Conservation (phyloP, 169 alveolate species). For the Plasmodium yoelii region DNA sequence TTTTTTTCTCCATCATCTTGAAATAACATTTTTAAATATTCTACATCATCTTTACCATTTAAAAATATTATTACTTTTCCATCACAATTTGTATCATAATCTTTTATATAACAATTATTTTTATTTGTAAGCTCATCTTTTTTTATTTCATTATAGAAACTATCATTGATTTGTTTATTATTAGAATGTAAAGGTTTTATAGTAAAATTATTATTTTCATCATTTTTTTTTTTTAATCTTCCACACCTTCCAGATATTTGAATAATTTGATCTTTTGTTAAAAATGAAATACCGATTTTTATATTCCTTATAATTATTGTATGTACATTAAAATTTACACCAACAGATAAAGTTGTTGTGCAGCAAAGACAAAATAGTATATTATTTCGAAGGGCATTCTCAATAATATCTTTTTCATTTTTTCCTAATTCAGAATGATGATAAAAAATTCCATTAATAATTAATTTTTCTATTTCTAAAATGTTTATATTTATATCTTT, state of each 20-base stretch:
- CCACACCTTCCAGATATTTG: constrained; percentile 75
- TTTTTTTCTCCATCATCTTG: background rate
- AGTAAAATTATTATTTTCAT: background rate
- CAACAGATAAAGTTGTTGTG: constrained; percentile 71
- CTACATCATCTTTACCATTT: background rate
- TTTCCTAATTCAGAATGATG: constrained; percentile 56
- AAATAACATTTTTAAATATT: constrained; percentile 21
- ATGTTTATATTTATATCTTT: constrained; percentile 10
- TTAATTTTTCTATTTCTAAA: constrained; percentile 36
- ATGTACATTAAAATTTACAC: constrained; percentile 58
- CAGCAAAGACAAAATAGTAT: constrained; percentile 69
- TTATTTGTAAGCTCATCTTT: background rate
- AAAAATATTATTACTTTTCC: constrained; percentile 56
- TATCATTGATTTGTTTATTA: background rate
- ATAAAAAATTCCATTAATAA: constrained; percentile 55
- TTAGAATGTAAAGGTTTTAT: background rate
- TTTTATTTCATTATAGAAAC: background rate
- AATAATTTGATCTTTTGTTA: constrained; percentile 43
- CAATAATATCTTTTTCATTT: constrained; percentile 45
- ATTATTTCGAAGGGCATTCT: constrained; percentile 32
- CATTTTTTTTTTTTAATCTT: constrained; percentile 11
- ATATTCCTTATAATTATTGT: constrained; percentile 43
- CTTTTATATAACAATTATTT: background rate
- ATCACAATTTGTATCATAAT: constrained; percentile 60
- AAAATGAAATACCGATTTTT: constrained; percentile 16